Evolutionary conservation across 2,329 filamentous ascomycete species (phyloP), one percentile per base, ranked within the genome.

Genomic region (Truncatella angustata): DNA sequence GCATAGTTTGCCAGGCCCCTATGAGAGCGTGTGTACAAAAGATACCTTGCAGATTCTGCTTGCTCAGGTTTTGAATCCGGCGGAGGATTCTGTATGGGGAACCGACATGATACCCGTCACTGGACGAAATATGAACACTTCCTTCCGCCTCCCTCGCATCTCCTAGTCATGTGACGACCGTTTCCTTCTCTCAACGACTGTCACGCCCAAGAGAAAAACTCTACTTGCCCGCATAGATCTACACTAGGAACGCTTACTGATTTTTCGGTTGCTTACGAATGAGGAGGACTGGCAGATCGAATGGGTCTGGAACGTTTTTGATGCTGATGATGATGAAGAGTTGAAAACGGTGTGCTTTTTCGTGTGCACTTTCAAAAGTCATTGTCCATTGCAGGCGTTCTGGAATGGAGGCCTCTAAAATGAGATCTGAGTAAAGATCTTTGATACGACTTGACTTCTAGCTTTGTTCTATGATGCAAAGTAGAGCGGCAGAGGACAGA

Each of bases 11-110:
- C 28, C 49, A 45, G 53, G 49, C 5, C 16, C 14, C 12, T 24
- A 10, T 50, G 24, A 30, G 20, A 63, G 59, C 62, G 62, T 49
- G 58, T 64, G 59, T 62, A 64, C 51, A 60, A 63, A 57, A 59
- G 51, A 57, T 34, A 9, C 10, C 26, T 24, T 26, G 28, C 30
- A 57, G 55, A 59, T 60, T 55, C 61, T 56, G 55, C 44, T 54
- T 50, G 55, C 61, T 56, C 53, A 58, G 56, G 53, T 47, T 59
- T 53, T 32, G 20, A 34, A 16, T 30, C 16, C 24, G 26, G 18
- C 16, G 34, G 26, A 16, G 28, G 28, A 32, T 14, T 30, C 21
- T 30, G 40, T 14, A 12, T 30, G 20, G 40, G 20, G 21, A 24
- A n/a, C 11, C 10, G 12, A 43, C 40, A 39, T 20, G 18, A 39